These are phyloP conservation scores for Coniochaeta sp. DNA, from an alignment of 2,329 filamentous ascomycete species.

Conservation along the genomic window DNA sequence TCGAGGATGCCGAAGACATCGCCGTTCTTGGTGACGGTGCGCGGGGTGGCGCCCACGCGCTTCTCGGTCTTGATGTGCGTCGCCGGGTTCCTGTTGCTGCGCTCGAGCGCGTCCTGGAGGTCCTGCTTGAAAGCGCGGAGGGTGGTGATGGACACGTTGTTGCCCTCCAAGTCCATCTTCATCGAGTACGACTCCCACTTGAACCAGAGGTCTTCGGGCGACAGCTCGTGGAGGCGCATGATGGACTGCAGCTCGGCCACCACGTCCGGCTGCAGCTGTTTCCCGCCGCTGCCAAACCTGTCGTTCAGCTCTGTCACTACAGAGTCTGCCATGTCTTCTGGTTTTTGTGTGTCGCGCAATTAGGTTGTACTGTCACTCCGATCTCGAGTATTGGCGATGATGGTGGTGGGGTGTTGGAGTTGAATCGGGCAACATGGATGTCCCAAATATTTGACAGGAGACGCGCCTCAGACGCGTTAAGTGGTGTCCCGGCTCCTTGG, in stretches of 20 bases:
- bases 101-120: conserved; percentile 76
- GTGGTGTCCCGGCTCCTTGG: conserved; percentile 3
- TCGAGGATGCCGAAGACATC: conserved; percentile 86
- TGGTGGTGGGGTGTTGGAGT: not conserved
- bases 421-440: too few species aligned
- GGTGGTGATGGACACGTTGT: conserved; percentile 61
- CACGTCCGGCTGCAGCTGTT: conserved; percentile 68
- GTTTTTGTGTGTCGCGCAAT: too few species aligned
- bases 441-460: not conserved
- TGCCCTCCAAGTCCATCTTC: conserved; percentile 81
- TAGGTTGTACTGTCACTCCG: too few species aligned
- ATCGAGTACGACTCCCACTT: conserved; percentile 99
- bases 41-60: conserved; percentile 55
- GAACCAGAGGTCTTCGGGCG: conserved; percentile 83
- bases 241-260: conserved; percentile 78
- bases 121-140: conserved; percentile 78
- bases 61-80: conserved; percentile 55
- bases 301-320: conserved; percentile 34
- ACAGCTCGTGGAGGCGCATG: conserved; percentile 73
- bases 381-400: not conserved
- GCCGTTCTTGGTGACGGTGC: conserved; percentile 46
- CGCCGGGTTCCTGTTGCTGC: conserved; percentile 56
- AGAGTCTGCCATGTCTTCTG: conserved; percentile 29
- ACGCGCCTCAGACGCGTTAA: conserved; percentile 13
- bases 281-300: conserved; percentile 46